Evolutionary conservation across 805 yeast genomes (phyloP).

Genomic region (Isabelozyma heimii): DNA sequence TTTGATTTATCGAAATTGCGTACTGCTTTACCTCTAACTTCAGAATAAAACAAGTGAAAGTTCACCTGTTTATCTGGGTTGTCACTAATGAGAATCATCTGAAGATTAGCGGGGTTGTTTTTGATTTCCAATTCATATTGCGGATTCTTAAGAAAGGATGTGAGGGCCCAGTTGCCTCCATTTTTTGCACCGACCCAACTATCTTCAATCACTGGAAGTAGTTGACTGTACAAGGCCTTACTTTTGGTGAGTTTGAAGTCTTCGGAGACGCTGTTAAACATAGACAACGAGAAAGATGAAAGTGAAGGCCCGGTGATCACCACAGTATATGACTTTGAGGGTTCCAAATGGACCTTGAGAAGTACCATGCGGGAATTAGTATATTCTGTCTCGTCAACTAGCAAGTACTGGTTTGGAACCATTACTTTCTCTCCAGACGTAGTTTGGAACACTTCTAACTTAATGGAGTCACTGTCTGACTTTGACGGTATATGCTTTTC

Average conservation of each 20-base stretch:
- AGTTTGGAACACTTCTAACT: constrained; percentile 19
- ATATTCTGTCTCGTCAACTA: constrained; percentile 15
- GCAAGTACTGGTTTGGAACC: constrained; percentile 18
- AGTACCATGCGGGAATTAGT: constrained; percentile 39
- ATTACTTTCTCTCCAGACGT: constrained; percentile 28
- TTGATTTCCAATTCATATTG: constrained; percentile 38
- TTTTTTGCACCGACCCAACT: constrained; percentile 43
- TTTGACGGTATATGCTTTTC: constrained; percentile 44
- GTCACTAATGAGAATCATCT: constrained; percentile 19
- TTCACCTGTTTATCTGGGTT: constrained; percentile 29
- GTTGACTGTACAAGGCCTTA: constrained; percentile 13
- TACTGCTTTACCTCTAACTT: constrained; percentile 16
- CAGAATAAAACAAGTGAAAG: constrained; percentile 44
- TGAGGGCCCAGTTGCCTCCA: constrained; percentile 56
- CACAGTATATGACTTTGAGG: constrained; percentile 12
- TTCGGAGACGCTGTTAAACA: constrained; percentile 25
- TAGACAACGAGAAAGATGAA: constrained; percentile 25
- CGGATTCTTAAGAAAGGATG: constrained; percentile 52
- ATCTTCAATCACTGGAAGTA: constrained; percentile 24
- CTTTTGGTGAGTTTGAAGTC: constrained; percentile 27
- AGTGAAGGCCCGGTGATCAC: constrained; percentile 14
- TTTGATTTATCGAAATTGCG: constrained; percentile 22
- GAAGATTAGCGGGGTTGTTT: constrained; percentile 10
- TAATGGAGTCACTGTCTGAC: constrained; percentile 5
- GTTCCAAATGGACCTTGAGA: constrained; percentile 23